These are phyloP conservation scores for Emiliania huxleyi DNA, from an alignment of 78 protist genomes.

Conservation along the genomic window DNA sequence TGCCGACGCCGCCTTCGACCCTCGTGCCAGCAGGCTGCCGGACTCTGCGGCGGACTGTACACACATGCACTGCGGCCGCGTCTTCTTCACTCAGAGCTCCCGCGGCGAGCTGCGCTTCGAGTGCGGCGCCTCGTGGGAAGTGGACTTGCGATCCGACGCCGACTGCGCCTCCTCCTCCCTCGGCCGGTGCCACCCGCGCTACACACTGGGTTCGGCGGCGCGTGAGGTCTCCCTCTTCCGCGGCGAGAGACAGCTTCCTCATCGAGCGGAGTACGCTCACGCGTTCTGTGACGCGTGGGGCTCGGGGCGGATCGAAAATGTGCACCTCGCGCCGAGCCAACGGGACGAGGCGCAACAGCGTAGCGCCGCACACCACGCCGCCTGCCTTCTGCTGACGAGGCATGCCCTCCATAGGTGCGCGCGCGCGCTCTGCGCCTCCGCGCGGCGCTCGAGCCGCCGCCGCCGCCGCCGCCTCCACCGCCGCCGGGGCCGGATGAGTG, in stretches of 20 bases:
- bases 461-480: background rate
- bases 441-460: background rate
- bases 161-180: background rate
- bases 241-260: background rate
- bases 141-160: background rate
- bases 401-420: no score
- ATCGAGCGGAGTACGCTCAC: background rate
- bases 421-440: background rate
- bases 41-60: no score
- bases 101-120: background rate
- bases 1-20: no score
- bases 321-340: background rate
- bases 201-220: background rate
- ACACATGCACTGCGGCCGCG: no score
- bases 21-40: no score
- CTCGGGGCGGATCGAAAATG: background rate
- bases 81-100: no score
- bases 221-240: background rate
- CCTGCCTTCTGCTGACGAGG: no score
- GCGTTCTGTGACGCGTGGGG: conserved; percentile 21
- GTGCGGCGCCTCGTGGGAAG: conserved; percentile 19
- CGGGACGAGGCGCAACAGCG: background rate
- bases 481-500: background rate
- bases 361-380: no score
- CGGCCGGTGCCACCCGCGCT: conserved; percentile 10